Percentiles rank a stretch among this genome's conserved stretches.
Conservation (phyloP, 140 eudicot species). For the Stevia rebaudiana region DNA sequence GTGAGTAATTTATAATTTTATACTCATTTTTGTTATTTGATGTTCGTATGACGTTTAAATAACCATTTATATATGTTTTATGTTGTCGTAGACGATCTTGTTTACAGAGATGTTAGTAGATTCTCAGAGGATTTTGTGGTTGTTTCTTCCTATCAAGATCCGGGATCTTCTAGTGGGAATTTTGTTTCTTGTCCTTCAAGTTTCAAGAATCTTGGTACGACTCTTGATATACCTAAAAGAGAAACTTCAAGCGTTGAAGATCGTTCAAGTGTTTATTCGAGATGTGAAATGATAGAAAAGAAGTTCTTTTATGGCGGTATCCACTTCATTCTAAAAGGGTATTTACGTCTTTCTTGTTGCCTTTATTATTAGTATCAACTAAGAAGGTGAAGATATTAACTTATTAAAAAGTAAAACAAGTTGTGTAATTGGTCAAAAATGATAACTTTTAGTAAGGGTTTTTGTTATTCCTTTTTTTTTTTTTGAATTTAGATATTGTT, state of each 20-base stretch:
- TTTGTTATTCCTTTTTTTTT: neutral
- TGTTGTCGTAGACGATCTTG: conserved; percentile 56
- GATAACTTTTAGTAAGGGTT: neutral
- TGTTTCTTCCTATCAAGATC: conserved; percentile 22
- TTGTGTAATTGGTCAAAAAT: neutral
- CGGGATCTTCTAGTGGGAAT: conserved; percentile 12
- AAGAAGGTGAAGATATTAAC: neutral
- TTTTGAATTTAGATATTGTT: neutral
- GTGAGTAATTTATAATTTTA: conserved; percentile 48
- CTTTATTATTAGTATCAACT: neutral
- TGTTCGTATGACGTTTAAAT: neutral
- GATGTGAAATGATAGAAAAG: conserved; percentile 39
- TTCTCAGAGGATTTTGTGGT: conserved; percentile 29
- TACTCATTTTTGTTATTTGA: neutral
- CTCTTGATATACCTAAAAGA: conserved; percentile 19
- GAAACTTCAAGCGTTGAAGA: conserved; percentile 26
- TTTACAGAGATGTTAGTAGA: conserved; percentile 45
- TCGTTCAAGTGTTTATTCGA: conserved; percentile 28
- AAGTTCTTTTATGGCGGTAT: conserved; percentile 37
- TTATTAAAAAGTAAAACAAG: neutral
- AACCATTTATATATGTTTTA: neutral
- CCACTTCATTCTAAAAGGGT: conserved; percentile 61
- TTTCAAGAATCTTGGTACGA: conserved; percentile 25
- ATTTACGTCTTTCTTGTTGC: conserved; percentile 13
- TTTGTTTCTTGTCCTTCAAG: conserved; percentile 31